Evolutionary conservation across 192 early-diverging fungal species (phyloP).

Genomic region (Nowakowskiella sp.): DNA sequence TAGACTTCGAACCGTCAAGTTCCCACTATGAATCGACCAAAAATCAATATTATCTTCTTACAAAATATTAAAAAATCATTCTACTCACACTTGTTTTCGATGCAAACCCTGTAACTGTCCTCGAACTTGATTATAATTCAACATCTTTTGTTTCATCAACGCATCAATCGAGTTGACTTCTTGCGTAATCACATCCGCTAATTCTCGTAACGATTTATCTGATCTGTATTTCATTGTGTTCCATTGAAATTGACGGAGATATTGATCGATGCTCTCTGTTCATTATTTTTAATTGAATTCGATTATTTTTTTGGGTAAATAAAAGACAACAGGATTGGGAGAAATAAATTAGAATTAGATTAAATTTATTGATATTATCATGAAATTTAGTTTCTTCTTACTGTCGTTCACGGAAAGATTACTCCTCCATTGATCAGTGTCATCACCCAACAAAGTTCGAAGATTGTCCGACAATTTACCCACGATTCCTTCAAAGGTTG

Average conservation of each 20-base stretch:
- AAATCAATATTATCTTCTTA: conserved; percentile 3
- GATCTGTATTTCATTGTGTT: conserved; percentile 93
- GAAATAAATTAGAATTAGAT: conserved; percentile 2
- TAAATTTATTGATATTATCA: conserved; percentile 1
- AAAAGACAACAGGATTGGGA: conserved; percentile 2
- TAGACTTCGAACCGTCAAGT: conserved; percentile 80
- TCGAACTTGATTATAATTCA: conserved; percentile 77
- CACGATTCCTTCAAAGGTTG: conserved; percentile 59
- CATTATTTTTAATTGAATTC: conserved; percentile 5
- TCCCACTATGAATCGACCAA: conserved; percentile 36
- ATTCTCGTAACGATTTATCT: conserved; percentile 85
- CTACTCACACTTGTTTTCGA: conserved; percentile 68
- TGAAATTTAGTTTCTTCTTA: conserved; percentile 35
- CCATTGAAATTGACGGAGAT: conserved; percentile 84
- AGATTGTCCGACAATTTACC: conserved; percentile 84
- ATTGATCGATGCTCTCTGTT: conserved; percentile 79
- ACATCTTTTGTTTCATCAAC: conserved; percentile 84
- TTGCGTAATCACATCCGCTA: conserved; percentile 72
- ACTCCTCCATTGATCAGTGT: conserved; percentile 52
- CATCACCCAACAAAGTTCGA: conserved; percentile 58
- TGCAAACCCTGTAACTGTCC: conserved; percentile 71
- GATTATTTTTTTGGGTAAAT: too few species aligned
- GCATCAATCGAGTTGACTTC: conserved; percentile 82
- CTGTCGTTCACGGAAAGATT: conserved; percentile 74
- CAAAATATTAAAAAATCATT: background rate